Percentiles rank a stretch among this genome's conserved stretches.
Conservation (phyloP, 768 basidiomycete species). For the Rhizopogon roseolus region DNA sequence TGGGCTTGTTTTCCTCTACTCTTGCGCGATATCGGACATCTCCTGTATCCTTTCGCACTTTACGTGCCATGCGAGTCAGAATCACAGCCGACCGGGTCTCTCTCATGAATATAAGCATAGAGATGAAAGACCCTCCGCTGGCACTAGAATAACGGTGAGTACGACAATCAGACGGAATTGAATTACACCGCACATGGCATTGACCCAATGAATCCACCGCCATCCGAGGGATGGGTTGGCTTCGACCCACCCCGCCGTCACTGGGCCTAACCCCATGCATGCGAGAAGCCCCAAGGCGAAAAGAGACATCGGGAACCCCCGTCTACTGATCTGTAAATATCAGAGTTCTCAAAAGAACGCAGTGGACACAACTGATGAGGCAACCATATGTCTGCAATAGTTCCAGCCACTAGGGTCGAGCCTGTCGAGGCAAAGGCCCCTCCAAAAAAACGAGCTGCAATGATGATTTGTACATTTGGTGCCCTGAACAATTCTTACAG, state of each 20-base stretch:
- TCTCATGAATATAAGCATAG: conserved; percentile 51
- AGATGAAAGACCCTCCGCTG: conserved; percentile 43
- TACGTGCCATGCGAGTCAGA: conserved; percentile 59
- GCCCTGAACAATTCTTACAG: conserved; percentile 29
- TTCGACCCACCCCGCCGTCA: conserved; percentile 64
- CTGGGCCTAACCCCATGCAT: conserved; percentile 59
- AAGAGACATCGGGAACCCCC: conserved; percentile 72
- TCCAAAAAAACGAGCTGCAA: conserved; percentile 56
- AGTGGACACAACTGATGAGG: conserved; percentile 46
- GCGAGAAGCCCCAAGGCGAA: conserved; percentile 60
- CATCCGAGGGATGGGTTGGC: conserved; percentile 53
- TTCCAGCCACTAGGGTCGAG: conserved; percentile 72
- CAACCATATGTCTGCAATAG: conserved; percentile 65
- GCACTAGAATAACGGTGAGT: conserved; percentile 33
- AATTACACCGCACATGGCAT: conserved; percentile 45
- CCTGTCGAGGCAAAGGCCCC: conserved; percentile 67
- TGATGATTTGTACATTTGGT: conserved; percentile 56
- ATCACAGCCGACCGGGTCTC: conserved; percentile 76
- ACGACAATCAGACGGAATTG: neutral
- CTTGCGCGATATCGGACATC: conserved; percentile 57
- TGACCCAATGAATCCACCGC: conserved; percentile 85
- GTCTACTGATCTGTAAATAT: conserved; percentile 32
- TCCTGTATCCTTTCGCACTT: conserved; percentile 60
- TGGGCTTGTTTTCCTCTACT: conserved; percentile 58
- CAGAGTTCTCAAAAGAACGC: neutral